These are phyloP conservation scores for Amaranthus palmeri DNA, from an alignment of 148 eudicot genomes.

Conservation along the genomic window DNA sequence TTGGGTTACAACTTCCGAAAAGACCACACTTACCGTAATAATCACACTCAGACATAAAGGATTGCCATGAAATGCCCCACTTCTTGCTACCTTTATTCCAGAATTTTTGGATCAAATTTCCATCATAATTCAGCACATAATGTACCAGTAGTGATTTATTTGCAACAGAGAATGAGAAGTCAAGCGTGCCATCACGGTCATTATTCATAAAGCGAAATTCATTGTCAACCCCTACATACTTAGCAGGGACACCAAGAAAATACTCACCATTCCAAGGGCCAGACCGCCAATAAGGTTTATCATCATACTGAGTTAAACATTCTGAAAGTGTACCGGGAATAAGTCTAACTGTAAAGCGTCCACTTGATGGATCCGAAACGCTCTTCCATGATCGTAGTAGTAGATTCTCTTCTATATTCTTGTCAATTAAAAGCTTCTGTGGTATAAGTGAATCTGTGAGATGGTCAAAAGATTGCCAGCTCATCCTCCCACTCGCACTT, in stretches of 20 bases:
- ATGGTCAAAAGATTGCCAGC: conserved; percentile 36
- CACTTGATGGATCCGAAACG: conserved; percentile 35
- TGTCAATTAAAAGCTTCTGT: conserved; percentile 17
- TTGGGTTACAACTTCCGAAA: conserved; percentile 31
- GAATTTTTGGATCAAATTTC: background rate
- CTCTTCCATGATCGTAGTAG: conserved; percentile 32
- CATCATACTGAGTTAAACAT: conserved; percentile 20
- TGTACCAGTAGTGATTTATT: background rate
- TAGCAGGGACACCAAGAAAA: conserved; percentile 19
- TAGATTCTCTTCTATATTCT: background rate
- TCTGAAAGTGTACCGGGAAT: conserved; percentile 14
- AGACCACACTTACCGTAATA: conserved; percentile 41
- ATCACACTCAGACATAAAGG: conserved; percentile 31
- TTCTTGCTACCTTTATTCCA: conserved; percentile 10
- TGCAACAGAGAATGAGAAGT: background rate
- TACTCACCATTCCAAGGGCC: conserved; percentile 37
- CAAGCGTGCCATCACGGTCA: conserved; percentile 8
- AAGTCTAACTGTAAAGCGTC: conserved; percentile 24
- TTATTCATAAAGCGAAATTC: conserved; percentile 6
- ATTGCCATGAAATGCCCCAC: conserved; percentile 15
- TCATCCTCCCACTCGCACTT: conserved; percentile 6
- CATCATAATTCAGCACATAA: conserved; percentile 15
- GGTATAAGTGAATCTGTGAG: conserved; percentile 24
- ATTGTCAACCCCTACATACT: background rate
- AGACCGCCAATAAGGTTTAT: conserved; percentile 27